Percentiles rank a stretch among this genome's conserved stretches.
Evolutionary conservation across 2,329 filamentous ascomycete species (phyloP).

Genomic region (Cladosporium sp.): DNA sequence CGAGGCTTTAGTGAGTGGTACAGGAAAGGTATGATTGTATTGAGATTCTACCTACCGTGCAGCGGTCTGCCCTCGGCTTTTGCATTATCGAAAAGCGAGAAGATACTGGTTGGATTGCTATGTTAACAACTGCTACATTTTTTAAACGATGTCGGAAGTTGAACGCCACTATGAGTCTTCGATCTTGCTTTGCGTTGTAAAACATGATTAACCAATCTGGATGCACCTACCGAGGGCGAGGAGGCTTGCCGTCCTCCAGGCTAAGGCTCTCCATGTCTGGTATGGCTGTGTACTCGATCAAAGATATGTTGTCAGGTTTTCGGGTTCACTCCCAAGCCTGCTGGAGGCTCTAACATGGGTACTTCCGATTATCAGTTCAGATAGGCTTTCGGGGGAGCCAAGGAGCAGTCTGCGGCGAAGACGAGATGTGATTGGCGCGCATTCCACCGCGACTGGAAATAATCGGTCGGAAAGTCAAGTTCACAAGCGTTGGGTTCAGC

Average conservation of each 20-base stretch:
- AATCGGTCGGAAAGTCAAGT: constrained; percentile 4
- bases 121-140: neutral
- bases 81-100: constrained; percentile 16
- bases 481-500: constrained; percentile 13
- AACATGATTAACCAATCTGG: neutral
- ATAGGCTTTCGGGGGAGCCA: constrained; percentile 11
- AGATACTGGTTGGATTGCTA: neutral
- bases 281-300: neutral
- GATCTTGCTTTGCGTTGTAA: neutral
- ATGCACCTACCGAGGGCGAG: constrained; percentile 17
- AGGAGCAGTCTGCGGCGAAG: neutral
- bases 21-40: neutral
- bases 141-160: neutral
- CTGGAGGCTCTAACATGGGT: constrained; percentile 2
- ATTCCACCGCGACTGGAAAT: constrained; percentile 2
- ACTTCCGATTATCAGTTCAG: neutral
- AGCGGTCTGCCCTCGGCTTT: constrained; percentile 47
- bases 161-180: constrained; percentile 5
- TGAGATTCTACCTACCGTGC: constrained; percentile 40
- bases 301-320: neutral
- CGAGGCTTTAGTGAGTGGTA: constrained; percentile 18
- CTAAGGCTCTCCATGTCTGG: constrained; percentile 5
- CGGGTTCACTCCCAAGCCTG: neutral
- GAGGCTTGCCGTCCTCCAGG: neutral
- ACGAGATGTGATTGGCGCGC: constrained; percentile 10